Evolutionary conservation across 805 yeast genomes (phyloP).

Genomic region (Lipomyces lipofer): DNA sequence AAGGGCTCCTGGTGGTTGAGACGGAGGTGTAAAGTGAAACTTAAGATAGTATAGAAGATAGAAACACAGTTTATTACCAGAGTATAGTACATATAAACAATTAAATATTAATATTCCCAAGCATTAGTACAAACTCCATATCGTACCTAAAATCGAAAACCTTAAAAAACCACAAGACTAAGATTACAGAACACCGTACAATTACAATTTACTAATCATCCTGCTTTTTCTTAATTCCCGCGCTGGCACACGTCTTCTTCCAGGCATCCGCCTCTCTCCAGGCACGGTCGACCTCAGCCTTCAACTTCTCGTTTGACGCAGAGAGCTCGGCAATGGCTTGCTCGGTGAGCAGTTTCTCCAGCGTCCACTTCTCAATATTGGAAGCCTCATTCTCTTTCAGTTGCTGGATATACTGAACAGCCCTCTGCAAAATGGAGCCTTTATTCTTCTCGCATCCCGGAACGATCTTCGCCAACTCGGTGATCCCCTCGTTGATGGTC

Average conservation of each 20-base stretch:
- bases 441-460: slow-evolving; percentile 87
- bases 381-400: slow-evolving; percentile 86
- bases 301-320: slow-evolving; percentile 82
- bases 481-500: slow-evolving; percentile 82
- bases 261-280: slow-evolving; percentile 88
- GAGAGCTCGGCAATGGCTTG: slow-evolving; percentile 86
- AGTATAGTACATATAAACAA: no score
- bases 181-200: background rate
- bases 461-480: slow-evolving; percentile 70
- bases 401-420: slow-evolving; percentile 86
- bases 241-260: slow-evolving; percentile 51
- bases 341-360: slow-evolving; percentile 87
- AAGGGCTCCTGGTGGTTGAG: slow-evolving; percentile 14
- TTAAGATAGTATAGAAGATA: no score
- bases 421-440: slow-evolving; percentile 82
- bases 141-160: background rate
- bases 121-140: background rate
- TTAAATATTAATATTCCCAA: background rate
- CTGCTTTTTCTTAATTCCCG: slow-evolving; percentile 33
- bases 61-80: no score
- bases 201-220: slow-evolving; percentile 12
- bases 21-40: no score
- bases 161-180: background rate
- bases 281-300: slow-evolving; percentile 84
- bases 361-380: slow-evolving; percentile 90